phyloP scores from a whole-genome alignment of 2,329 filamentous ascomycete species.

The Aspergillus ruber region DNA sequence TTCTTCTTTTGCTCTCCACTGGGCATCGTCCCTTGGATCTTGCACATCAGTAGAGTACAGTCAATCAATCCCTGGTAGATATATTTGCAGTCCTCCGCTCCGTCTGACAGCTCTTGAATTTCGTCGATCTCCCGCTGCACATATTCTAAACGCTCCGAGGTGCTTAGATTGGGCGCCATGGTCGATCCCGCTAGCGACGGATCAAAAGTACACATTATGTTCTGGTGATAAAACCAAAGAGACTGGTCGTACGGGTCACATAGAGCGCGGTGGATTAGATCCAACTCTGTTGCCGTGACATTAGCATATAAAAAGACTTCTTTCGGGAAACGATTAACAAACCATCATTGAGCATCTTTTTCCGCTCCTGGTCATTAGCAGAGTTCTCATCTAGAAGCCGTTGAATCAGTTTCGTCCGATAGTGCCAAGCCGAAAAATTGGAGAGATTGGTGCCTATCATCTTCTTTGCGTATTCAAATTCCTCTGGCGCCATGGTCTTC shows the following conservation, averaged over 20 bases:
- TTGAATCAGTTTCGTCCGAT: slow-evolving; percentile 75
- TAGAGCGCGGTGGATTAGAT: slow-evolving; percentile 67
- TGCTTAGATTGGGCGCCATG: slow-evolving; percentile 59
- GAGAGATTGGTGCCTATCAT: slow-evolving; percentile 82
- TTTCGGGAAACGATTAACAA: slow-evolving; percentile 11
- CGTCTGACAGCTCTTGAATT: slow-evolving; percentile 60
- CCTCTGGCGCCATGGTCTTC: slow-evolving; percentile 64
- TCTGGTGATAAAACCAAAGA: slow-evolving; percentile 95
- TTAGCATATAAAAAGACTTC: slow-evolving; percentile 2
- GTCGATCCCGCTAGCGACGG: slow-evolving; percentile 45
- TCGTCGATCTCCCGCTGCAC: slow-evolving; percentile 65
- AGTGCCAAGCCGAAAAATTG: slow-evolving; percentile 97
- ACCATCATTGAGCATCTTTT: slow-evolving; percentile 66
- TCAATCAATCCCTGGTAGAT: slow-evolving; percentile 82
- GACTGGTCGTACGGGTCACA: slow-evolving; percentile 93
- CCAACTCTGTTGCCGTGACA: slow-evolving; percentile 53
- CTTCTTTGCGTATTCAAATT: slow-evolving; percentile 83
- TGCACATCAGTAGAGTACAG: slow-evolving; percentile 57
- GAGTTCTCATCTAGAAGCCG: slow-evolving; percentile 64
- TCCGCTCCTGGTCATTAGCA: slow-evolving; percentile 58
- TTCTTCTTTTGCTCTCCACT: slow-evolving; percentile 37
- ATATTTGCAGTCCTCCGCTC: slow-evolving; percentile 71
- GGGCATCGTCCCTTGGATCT: slow-evolving; percentile 43
- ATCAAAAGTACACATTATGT: slow-evolving; percentile 65
- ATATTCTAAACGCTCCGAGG: slow-evolving; percentile 58